Conservation (phyloP, 2,329 filamentous ascomycete genomes). For the Trichoderma aggressivum region DNA sequence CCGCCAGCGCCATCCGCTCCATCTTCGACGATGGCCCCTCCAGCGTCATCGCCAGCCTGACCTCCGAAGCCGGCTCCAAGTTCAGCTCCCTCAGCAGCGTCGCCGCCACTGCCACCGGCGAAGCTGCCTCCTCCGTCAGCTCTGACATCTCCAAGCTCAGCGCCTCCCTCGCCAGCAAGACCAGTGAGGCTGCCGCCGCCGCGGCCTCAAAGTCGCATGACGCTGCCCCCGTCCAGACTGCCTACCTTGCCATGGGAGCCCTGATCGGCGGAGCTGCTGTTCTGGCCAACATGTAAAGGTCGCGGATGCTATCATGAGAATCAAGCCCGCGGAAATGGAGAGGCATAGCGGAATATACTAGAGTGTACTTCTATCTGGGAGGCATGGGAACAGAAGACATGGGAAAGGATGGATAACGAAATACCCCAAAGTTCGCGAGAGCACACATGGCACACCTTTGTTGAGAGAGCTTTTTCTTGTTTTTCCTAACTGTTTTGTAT, state of each 20-base stretch:
- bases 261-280: constrained; percentile 46
- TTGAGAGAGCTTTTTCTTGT: background rate
- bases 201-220: constrained; percentile 22
- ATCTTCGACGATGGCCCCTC: constrained; percentile 15
- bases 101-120: constrained; percentile 23
- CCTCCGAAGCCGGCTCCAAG: constrained; percentile 25
- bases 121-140: constrained; percentile 25
- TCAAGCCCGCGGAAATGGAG: background rate
- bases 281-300: constrained; percentile 41
- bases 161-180: constrained; percentile 19
- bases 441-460: background rate
- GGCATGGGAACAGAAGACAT: background rate
- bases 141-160: constrained; percentile 26
- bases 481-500: background rate
- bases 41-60: constrained; percentile 18
- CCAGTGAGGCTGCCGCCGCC: constrained; percentile 22
- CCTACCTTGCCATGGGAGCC: constrained; percentile 44
- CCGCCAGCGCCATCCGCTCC: constrained; percentile 12
- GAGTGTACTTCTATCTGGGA: background rate
- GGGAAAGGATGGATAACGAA: background rate
- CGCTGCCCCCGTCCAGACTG: constrained; percentile 38
- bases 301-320: background rate
- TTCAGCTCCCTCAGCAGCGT: constrained; percentile 26
- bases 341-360: background rate
- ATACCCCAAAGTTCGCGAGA: constrained; percentile 12